Percentiles rank a stretch among this genome's conserved stretches.
Evolutionary conservation across 176 grass and related monocot genomes (phyloP).

Genomic region (Tuctoria greenei): DNA sequence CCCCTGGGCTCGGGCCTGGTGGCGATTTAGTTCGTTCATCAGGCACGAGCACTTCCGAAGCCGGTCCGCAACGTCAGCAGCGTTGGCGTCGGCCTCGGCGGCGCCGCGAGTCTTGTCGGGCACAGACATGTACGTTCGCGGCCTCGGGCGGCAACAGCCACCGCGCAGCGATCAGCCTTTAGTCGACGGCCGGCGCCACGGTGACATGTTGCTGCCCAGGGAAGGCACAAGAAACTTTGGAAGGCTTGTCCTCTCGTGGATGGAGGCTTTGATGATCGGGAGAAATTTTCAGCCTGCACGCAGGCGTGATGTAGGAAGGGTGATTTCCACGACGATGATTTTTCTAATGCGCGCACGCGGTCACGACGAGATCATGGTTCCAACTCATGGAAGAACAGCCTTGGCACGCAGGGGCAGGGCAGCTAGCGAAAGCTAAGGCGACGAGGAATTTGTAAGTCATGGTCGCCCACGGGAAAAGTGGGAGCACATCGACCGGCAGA

Average conservation of each 20-base stretch:
- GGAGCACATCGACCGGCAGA: not conserved
- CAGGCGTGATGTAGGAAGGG: not conserved
- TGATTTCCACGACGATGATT: not conserved
- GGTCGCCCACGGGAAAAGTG: slow-evolving; percentile 4
- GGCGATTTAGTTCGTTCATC: no score
- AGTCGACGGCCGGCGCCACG: not conserved
- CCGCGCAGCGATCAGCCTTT: not conserved
- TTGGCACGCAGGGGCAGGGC: slow-evolving; percentile 2
- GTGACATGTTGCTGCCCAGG: not conserved
- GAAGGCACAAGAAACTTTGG: not conserved
- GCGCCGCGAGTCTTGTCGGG: not conserved
- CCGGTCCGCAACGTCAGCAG: not conserved
- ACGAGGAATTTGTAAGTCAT: slow-evolving; percentile 3
- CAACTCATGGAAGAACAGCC: not conserved
- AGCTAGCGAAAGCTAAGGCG: slow-evolving; percentile 29
- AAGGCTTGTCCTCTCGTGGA: not conserved
- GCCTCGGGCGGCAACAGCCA: not conserved
- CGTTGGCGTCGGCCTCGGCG: not conserved
- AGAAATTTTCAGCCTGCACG: no score
- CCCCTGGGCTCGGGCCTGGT: no score
- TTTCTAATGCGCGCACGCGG: not conserved
- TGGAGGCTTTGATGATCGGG: not conserved
- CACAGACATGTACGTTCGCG: not conserved
- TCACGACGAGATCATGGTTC: slow-evolving; percentile 11
- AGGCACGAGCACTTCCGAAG: slow-evolving; percentile 21